A percentile compares a stretch with the other conserved stretches of the same genome.
Conservation (phyloP, 345 rosid species). For the Durio zibethinus region DNA sequence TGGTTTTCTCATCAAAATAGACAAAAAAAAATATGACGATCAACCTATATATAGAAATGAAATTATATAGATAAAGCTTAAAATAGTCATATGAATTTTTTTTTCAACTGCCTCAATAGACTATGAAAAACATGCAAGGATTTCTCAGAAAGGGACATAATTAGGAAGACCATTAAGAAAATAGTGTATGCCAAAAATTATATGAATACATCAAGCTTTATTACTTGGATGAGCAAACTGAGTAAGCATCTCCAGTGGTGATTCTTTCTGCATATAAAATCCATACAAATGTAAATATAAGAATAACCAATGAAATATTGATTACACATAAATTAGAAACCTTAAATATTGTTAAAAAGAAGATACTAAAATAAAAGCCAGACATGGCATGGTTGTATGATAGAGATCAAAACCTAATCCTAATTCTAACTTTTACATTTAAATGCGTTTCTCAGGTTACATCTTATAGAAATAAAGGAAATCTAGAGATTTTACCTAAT, state of each 20-base stretch:
- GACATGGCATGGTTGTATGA: not conserved
- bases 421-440: not conserved
- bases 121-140: not conserved
- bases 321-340: not conserved
- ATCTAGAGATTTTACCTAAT: too few species aligned
- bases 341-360: not conserved
- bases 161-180: not conserved
- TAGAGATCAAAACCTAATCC: not conserved
- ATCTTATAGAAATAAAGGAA: too few species aligned
- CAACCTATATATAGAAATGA: not conserved
- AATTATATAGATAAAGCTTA: not conserved
- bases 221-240: too few species aligned
- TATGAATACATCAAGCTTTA: not conserved
- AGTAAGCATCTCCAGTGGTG: too few species aligned
- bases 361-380: not conserved
- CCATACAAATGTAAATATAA: not conserved
- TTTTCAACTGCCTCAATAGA: not conserved
- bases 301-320: not conserved
- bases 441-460: not conserved
- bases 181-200: not conserved
- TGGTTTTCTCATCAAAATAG: not conserved
- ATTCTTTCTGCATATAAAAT: constrained; percentile 48
- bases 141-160: not conserved
- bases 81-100: not conserved
- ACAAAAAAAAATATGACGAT: not conserved